phyloP scores from a whole-genome alignment of 768 basidiomycete genomes.

The Boletus patriciae region DNA sequence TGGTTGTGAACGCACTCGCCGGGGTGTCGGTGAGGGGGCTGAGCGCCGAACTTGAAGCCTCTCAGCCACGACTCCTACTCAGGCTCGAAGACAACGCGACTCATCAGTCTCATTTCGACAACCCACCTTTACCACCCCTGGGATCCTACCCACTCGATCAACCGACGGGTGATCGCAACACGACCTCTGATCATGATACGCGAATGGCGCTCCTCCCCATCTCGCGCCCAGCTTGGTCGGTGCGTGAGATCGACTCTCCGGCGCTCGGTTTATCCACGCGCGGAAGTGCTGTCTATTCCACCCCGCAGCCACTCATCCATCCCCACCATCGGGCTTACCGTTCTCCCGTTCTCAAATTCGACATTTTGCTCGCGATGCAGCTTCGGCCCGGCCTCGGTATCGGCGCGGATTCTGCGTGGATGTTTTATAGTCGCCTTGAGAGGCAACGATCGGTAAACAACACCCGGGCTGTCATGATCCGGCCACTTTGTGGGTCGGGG shows the following conservation, averaged over 20 bases:
- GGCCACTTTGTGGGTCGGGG: background rate
- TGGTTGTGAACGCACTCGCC: no score
- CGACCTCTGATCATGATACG: constrained; percentile 6
- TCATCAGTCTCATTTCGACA: constrained; percentile 6
- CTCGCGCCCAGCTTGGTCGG: constrained; percentile 31
- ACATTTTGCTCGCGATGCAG: constrained; percentile 77
- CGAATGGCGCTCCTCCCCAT: constrained; percentile 9
- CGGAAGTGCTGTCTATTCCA: constrained; percentile 3
- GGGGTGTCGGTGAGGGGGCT: no score
- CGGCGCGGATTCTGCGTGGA: constrained; percentile 75
- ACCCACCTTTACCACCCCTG: constrained; percentile 12
- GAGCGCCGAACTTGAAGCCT: no score
- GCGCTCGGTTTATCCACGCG: constrained; percentile 18
- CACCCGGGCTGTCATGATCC: background rate
- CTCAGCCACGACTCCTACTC: no score
- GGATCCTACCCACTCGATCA: constrained; percentile 7
- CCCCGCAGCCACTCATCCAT: constrained; percentile 16
- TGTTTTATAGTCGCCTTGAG: constrained; percentile 62
- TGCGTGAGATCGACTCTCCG: constrained; percentile 27
- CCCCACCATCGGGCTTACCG: constrained; percentile 32
- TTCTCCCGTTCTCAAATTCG: constrained; percentile 49
- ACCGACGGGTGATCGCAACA: constrained; percentile 9
- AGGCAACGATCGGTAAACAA: constrained; percentile 29
- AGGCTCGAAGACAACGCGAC: constrained; percentile 7
- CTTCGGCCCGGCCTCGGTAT: constrained; percentile 68